Evolutionary conservation across 2,329 filamentous ascomycete species (phyloP), one percentile per base, ranked within the genome.

Genomic region (Pseudocercospora musae): DNA sequence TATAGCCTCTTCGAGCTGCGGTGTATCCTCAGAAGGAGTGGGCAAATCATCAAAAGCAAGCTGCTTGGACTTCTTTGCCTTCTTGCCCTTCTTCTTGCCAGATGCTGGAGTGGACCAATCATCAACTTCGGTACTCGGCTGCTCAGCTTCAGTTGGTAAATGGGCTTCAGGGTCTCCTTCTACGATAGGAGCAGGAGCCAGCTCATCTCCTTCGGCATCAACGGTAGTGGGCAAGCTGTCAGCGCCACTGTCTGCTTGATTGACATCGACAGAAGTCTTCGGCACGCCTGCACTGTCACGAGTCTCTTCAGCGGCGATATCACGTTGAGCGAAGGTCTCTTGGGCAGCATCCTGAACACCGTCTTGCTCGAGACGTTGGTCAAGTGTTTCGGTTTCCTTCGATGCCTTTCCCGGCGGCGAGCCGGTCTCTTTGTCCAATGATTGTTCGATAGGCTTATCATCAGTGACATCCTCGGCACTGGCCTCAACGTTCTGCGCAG

Each of bases 41-140:
- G 55, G 46, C 18, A 62, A 49, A n/a, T 59, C 57, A 7, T 59
- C 60, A 44, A 46, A 62, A 10, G 56, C 23, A 11, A 54, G 23
- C 57, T 58, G 55, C 40, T 62, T 64, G 15, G 55, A 49, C 58
- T 71, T 70, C 44, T 71, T 70, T 31, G 63, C 67, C 54, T 70
- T 71, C 58, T 73, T 71, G 56, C 67, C 65, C 58, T 70, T 71
- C 58, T 66, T 69, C 50, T 49, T 62, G 40, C 57, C 61, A 9
- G 59, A 42, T 11, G 57, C 56, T n/a, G 55, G 15, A 4, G 57
- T 62, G 59, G 62, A 67, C 11, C 58, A 59, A 40, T 71, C 65
- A 20, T 67, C 69, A 11, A 62, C 50, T 20, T 65, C 59, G 6
- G 25, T 20, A 15, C 48, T 31, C 33, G 54, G 54, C 4, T 29